These are phyloP conservation scores for Picochlorum sp. DNA, from an alignment of 139 green algal species.

Conservation along the genomic window DNA sequence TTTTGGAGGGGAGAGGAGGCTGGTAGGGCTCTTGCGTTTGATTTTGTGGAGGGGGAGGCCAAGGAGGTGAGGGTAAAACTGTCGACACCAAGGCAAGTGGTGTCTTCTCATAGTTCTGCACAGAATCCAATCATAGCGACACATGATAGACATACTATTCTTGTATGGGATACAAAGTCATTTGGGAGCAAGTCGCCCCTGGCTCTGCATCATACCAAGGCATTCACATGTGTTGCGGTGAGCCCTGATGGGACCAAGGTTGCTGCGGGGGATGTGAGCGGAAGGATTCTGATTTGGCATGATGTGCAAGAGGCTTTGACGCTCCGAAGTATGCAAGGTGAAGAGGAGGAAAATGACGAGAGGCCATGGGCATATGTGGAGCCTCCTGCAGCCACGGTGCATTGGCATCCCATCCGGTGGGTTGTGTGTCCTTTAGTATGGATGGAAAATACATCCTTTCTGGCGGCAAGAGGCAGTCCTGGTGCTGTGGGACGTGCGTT, in stretches of 20 bases:
- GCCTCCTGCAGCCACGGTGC: slow-evolving; percentile 42
- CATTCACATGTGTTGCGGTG: slow-evolving; percentile 37
- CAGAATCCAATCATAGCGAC: slow-evolving; percentile 29
- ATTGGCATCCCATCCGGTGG: slow-evolving; percentile 80
- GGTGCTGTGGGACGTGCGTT: slow-evolving; percentile 66
- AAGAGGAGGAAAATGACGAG: background rate
- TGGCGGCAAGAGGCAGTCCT: slow-evolving; percentile 70
- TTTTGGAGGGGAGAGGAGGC: slow-evolving; percentile 7
- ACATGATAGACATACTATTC: slow-evolving; percentile 46
- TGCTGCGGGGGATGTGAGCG: slow-evolving; percentile 62
- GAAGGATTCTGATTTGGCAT: slow-evolving; percentile 73
- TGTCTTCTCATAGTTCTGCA: background rate
- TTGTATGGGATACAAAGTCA: slow-evolving; percentile 37
- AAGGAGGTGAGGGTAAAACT: slow-evolving; percentile 1
- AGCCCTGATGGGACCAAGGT: slow-evolving; percentile 23
- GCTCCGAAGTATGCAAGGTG: background rate
- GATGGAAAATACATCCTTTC: slow-evolving; percentile 74
- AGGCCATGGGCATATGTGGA: background rate
- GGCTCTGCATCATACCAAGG: slow-evolving; percentile 57
- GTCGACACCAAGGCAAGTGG: slow-evolving; percentile 1
- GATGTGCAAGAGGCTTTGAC: slow-evolving; percentile 29
- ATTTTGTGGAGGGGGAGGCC: slow-evolving; percentile 1
- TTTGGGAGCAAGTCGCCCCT: slow-evolving; percentile 32
- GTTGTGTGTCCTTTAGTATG: slow-evolving; percentile 56
- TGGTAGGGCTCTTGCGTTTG: slow-evolving; percentile 4